Percentiles rank a stretch among this genome's conserved stretches.
Evolutionary conservation across 1,284 basidiomycete genomes (phyloP).

Genomic region (Trichosporon sp.): DNA sequence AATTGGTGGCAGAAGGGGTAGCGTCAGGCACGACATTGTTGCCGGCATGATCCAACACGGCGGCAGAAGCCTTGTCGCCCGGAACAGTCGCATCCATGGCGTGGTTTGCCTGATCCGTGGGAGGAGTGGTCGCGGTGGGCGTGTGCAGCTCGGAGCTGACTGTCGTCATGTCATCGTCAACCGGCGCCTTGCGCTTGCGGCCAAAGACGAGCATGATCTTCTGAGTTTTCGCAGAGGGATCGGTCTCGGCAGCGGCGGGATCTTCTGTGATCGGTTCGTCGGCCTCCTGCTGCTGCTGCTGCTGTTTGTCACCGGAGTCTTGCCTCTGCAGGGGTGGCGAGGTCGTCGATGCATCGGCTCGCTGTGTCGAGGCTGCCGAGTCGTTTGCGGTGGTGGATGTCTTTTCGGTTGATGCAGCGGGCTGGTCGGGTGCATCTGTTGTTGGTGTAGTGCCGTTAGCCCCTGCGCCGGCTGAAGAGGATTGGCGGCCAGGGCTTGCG

Average conservation of each 20-base stretch:
- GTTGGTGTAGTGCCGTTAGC: neutral
- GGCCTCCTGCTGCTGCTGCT: neutral
- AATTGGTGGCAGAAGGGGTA: neutral
- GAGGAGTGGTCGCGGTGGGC: neutral
- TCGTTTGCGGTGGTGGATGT: neutral
- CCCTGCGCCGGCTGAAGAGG: neutral
- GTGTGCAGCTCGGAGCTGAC: conserved; percentile 11
- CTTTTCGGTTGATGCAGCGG: neutral
- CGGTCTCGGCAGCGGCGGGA: neutral
- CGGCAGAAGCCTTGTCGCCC: neutral
- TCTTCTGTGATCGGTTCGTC: neutral
- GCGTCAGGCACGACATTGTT: conserved; percentile 1
- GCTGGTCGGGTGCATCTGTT: neutral
- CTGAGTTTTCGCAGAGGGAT: neutral
- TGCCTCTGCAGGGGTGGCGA: neutral
- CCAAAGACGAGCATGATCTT: conserved; percentile 11
- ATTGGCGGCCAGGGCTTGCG: conserved; percentile 4
- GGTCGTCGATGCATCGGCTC: neutral
- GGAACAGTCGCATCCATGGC: neutral
- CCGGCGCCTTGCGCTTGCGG: conserved; percentile 12
- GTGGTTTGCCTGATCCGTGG: neutral
- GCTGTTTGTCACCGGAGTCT: neutral
- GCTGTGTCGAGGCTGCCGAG: neutral
- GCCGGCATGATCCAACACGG: conserved; percentile 3
- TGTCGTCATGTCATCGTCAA: conserved; percentile 9